Base-by-base conservation (phyloP, 225 moss, liverwort and hornwort genomes). In the Marchantia polymorpha region DNA sequence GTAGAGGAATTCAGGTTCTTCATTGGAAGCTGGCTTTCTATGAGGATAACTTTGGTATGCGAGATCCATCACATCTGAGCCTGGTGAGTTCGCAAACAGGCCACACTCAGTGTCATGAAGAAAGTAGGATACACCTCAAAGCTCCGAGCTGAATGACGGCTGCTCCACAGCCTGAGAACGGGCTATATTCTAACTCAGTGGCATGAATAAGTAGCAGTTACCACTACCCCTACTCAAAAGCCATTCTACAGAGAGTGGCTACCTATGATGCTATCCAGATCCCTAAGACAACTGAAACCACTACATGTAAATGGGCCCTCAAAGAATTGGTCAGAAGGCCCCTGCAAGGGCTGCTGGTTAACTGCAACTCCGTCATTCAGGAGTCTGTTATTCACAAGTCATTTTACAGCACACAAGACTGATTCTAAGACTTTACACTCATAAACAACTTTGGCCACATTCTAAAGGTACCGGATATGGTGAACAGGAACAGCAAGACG, bases 341-440 rank as follows among this genome's bases (percentile, higher is more conserved):
- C 59, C 59, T 75, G 30, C 23, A 20, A 75, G 17, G 75, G 75
- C 58, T 56, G 75, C 72, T 75, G 58, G 30, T 1, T 58, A 56
- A 39, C 30, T 11, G 56, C 56, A 75, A 56, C 58, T 75, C 55
- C 56, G 15, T 72, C 39, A 9, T 56, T 77, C 61, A 77, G 76
- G 76, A 77, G 63, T n/a, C 47, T 64, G 63, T 77, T 77, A 77
- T 77, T 77, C 76, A 76, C 76, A 77, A 77, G 51, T n/a, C 23
- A 50, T 49, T 30, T 76, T 76, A 74, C 73, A 74, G 23, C 56
- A 39, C 46, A 56, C 6, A 26, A 76, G 60, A 61, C 56, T 59
- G 60, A 47, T 31, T 46, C 76, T 52, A n/a, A 47, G 76, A 63
- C 76, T 77, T 77, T 77, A 77, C 76, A 63, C 39, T 75, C 59